Evolutionary conservation across 768 basidiomycete species (phyloP).

Genomic region (Boletus pseudopeckii): DNA sequence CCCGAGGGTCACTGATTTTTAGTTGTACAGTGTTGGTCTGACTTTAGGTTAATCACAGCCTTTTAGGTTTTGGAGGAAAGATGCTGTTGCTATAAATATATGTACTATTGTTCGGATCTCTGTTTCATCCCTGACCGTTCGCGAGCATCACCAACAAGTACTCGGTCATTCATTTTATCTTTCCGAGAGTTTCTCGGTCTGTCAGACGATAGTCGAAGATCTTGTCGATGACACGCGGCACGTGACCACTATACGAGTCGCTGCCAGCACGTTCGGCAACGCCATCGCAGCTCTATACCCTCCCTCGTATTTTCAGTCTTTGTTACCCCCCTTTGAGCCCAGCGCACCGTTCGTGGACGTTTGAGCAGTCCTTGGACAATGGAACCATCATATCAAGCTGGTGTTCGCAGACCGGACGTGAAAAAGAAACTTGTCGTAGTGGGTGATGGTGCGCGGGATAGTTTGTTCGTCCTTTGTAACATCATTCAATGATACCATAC

Average conservation of each 20-base stretch:
- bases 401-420: slow-evolving; percentile 62
- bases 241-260: slow-evolving; percentile 10
- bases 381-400: slow-evolving; percentile 27
- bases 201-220: not conserved
- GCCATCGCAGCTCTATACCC: not conserved
- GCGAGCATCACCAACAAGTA: not conserved
- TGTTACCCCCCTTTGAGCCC: not conserved
- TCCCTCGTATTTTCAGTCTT: slow-evolving; percentile 4
- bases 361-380: slow-evolving; percentile 11
- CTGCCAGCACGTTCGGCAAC: not conserved
- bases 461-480: slow-evolving; percentile 24
- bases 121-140: not conserved
- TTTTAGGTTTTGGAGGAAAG: not conserved
- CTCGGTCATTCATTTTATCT: not conserved
- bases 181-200: not conserved
- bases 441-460: slow-evolving; percentile 66
- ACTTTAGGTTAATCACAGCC: not conserved
- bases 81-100: not conserved
- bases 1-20: not conserved
- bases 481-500: slow-evolving; percentile 27
- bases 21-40: not conserved
- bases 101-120: not conserved
- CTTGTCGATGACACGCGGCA: not conserved
- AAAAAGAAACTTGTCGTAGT: slow-evolving; percentile 89
- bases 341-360: not conserved